Evolutionary conservation across 2,329 filamentous ascomycete genomes (phyloP), one percentile per base, ranked within the genome.

Genomic region (Ceratocystis smalleyi): DNA sequence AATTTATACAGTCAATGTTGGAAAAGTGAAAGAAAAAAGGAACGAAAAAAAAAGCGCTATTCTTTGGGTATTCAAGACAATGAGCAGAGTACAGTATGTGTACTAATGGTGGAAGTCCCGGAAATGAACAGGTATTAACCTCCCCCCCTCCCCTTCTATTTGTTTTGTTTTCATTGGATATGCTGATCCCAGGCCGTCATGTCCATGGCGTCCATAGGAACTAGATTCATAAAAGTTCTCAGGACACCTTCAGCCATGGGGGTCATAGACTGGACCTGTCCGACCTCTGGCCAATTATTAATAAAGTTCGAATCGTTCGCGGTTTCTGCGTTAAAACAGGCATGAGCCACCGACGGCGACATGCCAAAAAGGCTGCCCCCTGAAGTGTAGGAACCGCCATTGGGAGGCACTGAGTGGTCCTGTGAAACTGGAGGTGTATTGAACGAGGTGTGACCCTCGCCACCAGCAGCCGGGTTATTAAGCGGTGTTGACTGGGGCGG

Each of bases 161-260:
- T 22, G 3, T 15, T 54, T 54, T 57, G 17, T n/a, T 57, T 40
- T 43, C 35, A 65, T 47, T 62, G 49, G 8, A 65, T 65, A 24
- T 69, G 68, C 7, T 70, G 71, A 65, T 79, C 78, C 79, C 79
- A 81, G 40, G 75, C 72, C 17, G 74, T 75, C 65, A 81, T 72
- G 68, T 82, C 81, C 79, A 85, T 83, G 10, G 78, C 78, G 68
- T 85, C 82, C 77, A 85, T 82, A 0, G 81, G 76, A 6, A 79
- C 79, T 74, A 84, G 78, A 64, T 78, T 79, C 78, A 83, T 81
- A 64, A 84, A 72, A 7, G 80, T 78, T 65, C 80, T 75, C 59
- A 85, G 72, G 54, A 85, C 77, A 0, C 81, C 81, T 60, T 84
- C 81, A 0, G 80, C 78, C 15, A 82, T 78, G 4, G 80, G 80